phyloP scores from a whole-genome alignment of 306 rosid species.

The Trifolium subterraneum region DNA sequence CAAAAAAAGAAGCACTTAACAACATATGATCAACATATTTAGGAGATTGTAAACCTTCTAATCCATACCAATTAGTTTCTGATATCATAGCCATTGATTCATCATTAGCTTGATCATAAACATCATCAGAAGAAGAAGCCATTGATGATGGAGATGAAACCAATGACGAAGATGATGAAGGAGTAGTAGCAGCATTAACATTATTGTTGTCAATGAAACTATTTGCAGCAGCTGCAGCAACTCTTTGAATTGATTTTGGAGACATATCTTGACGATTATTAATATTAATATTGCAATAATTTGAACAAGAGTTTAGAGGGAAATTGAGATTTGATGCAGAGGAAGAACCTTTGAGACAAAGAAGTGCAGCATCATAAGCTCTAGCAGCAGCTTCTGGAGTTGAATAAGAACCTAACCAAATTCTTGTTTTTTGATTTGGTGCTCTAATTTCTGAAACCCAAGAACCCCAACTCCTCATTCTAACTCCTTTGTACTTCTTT shows the following conservation, averaged over 20 bases:
- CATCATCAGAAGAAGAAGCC: slow-evolving; percentile 58
- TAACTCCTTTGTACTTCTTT: slow-evolving; percentile 89
- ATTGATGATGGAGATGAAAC: slow-evolving; percentile 58
- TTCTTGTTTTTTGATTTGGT: slow-evolving; percentile 95
- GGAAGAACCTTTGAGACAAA: slow-evolving; percentile 95
- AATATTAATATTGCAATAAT: slow-evolving; percentile 26
- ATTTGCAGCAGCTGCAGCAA: slow-evolving; percentile 89
- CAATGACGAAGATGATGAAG: slow-evolving; percentile 51
- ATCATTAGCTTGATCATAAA: slow-evolving; percentile 41
- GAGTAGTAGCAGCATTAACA: not conserved
- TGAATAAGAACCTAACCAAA: slow-evolving; percentile 95
- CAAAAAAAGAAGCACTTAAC: slow-evolving; percentile 55
- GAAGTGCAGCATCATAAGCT: slow-evolving; percentile 97
- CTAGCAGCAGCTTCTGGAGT: slow-evolving; percentile 97
- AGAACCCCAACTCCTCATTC: slow-evolving; percentile 99
- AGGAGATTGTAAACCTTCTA: slow-evolving; percentile 59
- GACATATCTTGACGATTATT: slow-evolving; percentile 61
- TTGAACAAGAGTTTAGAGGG: slow-evolving; percentile 53
- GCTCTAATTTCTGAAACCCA: slow-evolving; percentile 98
- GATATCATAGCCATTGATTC: slow-evolving; percentile 54
- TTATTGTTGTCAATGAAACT: slow-evolving; percentile 39
- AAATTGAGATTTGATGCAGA: slow-evolving; percentile 77
- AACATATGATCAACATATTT: slow-evolving; percentile 73
- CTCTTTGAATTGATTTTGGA: slow-evolving; percentile 86
- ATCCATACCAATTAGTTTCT: slow-evolving; percentile 52